Percentiles rank a stretch among this genome's conserved stretches.
Conservation (phyloP, 805 yeast genomes). For the Kuraishia molischiana region DNA sequence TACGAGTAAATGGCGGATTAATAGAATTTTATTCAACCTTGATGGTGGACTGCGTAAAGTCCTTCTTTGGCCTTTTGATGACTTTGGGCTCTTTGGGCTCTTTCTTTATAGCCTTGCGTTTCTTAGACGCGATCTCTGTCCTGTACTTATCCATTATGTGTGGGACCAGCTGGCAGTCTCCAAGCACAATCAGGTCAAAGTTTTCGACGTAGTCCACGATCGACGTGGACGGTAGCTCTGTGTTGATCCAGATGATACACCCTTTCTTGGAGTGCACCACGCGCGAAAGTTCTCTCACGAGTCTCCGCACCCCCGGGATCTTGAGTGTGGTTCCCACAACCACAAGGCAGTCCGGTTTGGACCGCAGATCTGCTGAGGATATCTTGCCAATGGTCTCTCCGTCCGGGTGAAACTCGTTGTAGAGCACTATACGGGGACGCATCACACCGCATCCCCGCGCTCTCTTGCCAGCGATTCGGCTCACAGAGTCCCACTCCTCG, state of each 20-base stretch:
- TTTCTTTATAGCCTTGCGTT: neutral
- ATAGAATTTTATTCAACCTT: neutral
- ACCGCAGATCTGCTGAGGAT: slow-evolving; percentile 53
- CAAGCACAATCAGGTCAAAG: slow-evolving; percentile 50
- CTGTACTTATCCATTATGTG: slow-evolving; percentile 5
- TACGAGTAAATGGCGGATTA: slow-evolving; percentile 10
- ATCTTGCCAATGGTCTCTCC: slow-evolving; percentile 79
- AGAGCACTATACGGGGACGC: slow-evolving; percentile 57
- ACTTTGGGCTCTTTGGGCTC: neutral
- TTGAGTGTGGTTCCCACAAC: slow-evolving; percentile 81
- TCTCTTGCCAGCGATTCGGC: slow-evolving; percentile 55
- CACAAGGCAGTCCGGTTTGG: slow-evolving; percentile 66
- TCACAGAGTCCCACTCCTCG: slow-evolving; percentile 42
- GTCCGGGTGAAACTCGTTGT: slow-evolving; percentile 78
- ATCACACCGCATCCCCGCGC: slow-evolving; percentile 51
- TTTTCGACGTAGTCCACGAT: slow-evolving; percentile 38
- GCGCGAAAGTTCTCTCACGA: slow-evolving; percentile 51
- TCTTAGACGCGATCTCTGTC: neutral
- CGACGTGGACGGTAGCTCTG: slow-evolving; percentile 42
- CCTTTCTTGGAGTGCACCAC: slow-evolving; percentile 49
- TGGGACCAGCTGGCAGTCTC: slow-evolving; percentile 56
- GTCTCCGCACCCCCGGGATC: slow-evolving; percentile 62
- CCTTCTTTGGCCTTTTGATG: neutral
- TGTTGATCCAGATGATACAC: slow-evolving; percentile 51
- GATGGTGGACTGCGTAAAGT: neutral